These are phyloP conservation scores for Aspergillus puulaauensis DNA, from an alignment of 2,329 filamentous ascomycete genomes.

Conservation along the genomic window DNA sequence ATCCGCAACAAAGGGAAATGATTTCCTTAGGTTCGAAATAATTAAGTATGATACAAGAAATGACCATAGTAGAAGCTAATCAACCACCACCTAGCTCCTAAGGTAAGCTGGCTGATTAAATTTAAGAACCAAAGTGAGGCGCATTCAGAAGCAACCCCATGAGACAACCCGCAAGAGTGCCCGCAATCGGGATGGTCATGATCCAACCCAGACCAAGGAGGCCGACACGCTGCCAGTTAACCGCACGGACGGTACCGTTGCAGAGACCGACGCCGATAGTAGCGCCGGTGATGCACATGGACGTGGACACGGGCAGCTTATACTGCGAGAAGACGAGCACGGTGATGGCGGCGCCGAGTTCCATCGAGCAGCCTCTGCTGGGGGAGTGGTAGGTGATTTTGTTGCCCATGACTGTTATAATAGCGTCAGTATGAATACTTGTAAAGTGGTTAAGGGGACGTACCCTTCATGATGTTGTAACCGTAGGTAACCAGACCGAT, in stretches of 20 bases:
- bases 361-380: slow-evolving; percentile 66
- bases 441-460: slow-evolving; percentile 21
- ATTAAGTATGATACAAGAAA: too few relatives aligned
- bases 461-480: slow-evolving; percentile 82
- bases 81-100: too few relatives aligned
- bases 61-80: too few relatives aligned
- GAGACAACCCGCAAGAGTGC: slow-evolving; percentile 54
- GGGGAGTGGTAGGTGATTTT: slow-evolving; percentile 71
- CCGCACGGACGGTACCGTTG: slow-evolving; percentile 69
- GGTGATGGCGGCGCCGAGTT: slow-evolving; percentile 75
- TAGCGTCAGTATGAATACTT: slow-evolving; percentile 10
- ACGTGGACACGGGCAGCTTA: slow-evolving; percentile 72
- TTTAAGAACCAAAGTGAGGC: slow-evolving; percentile 49
- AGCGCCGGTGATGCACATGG: slow-evolving; percentile 77
- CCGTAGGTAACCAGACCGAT: slow-evolving; percentile 71
- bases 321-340: slow-evolving; percentile 74
- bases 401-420: slow-evolving; percentile 69
- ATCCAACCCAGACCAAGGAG: slow-evolving; percentile 69
- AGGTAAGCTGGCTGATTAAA: background rate
- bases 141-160: slow-evolving; percentile 60
- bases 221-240: slow-evolving; percentile 73
- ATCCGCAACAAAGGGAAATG: too few relatives aligned
- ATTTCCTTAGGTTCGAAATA: too few relatives aligned
- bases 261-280: slow-evolving; percentile 76
- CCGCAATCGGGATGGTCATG: slow-evolving; percentile 63